A percentile compares a stretch with the other conserved stretches of the same genome.
phyloP scores from a whole-genome alignment of 2,329 filamentous ascomycete genomes.

The Diaporthe sp. region DNA sequence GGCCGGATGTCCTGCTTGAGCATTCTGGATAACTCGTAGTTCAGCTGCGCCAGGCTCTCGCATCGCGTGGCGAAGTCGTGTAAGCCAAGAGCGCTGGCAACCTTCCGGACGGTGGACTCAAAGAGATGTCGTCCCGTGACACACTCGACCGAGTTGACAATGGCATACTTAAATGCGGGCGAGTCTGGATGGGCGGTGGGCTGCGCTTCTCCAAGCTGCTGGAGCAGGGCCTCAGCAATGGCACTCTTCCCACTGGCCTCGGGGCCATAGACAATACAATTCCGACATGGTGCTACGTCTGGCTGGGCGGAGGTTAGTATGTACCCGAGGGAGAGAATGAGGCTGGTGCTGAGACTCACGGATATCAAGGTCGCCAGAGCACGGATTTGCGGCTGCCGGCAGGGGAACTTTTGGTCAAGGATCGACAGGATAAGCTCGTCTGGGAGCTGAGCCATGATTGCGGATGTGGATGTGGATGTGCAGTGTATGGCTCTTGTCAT shows the following conservation, averaged over 20 bases:
- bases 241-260: constrained; percentile 89
- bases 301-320: constrained; percentile 60
- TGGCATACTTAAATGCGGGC: constrained; percentile 65
- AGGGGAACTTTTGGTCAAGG: constrained; percentile 64
- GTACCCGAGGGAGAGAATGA: neutral
- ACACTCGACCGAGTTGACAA: constrained; percentile 80
- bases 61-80: constrained; percentile 61
- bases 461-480: neutral
- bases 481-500: neutral
- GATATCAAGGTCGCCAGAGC: constrained; percentile 67
- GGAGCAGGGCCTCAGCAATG: constrained; percentile 74
- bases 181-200: constrained; percentile 66
- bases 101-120: constrained; percentile 75
- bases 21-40: constrained; percentile 77
- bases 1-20: constrained; percentile 59
- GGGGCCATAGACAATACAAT: constrained; percentile 85
- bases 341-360: constrained; percentile 54
- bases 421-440: constrained; percentile 63
- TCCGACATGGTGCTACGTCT: constrained; percentile 75
- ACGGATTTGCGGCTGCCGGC: constrained; percentile 70
- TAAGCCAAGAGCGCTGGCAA: constrained; percentile 65
- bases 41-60: constrained; percentile 83
- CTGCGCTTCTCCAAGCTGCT: constrained; percentile 51
- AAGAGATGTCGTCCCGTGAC: constrained; percentile 83
- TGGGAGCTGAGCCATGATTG: constrained; percentile 54